Base-by-base conservation (phyloP, 1,284 basidiomycete genomes). In the Trametes polyzona region DNA sequence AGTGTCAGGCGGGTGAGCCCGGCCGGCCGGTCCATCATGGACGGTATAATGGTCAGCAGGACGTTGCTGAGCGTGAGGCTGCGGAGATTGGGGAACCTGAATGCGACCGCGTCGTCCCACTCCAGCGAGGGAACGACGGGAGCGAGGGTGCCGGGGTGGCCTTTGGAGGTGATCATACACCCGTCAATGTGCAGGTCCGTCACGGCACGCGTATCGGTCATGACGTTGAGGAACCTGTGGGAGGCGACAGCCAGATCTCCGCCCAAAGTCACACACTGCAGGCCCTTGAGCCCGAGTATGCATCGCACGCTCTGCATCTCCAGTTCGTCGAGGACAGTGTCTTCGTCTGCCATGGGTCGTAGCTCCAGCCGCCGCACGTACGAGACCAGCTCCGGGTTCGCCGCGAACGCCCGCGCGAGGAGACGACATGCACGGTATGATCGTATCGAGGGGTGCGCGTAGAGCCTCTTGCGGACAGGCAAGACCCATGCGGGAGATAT, bases 401-500 rank as follows among this genome's bases (percentile, higher is more conserved):
- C 69, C 41, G 61, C 62, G 24, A 85, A 67, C 11, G 81, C 73
- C 26, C 75, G 69, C 24, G 76, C 76, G 39, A 84, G 73, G 16
- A 74, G 70, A n/a, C 61, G 67, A 61, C 76, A 80, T 1, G 76
- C 72, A 26, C 60, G 64, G 61, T 78, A 81, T 3, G 80, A 74
- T 27, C 70, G 65, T 23, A 84, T 53, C 16, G 63, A 65, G 0
- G 82, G 82, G 53, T 64, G 70, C 10, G 72, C 66, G 65, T 83
- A 84, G 7, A 86, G 76, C 41, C 73, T 73, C 64, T 72, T 75
- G 55, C 78, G 73, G 54, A 74, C 72, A 37, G 76, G 76, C 37
- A 64, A 69, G 6, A 81, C 64, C 82, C 82, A 84, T 43, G 71
- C 69, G 7, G 73, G 69, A 12, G 82, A 84, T 17, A 83, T 71